phyloP scores from a whole-genome alignment of 1,139 yeast genomes.

The Debaryomyces udenii region DNA sequence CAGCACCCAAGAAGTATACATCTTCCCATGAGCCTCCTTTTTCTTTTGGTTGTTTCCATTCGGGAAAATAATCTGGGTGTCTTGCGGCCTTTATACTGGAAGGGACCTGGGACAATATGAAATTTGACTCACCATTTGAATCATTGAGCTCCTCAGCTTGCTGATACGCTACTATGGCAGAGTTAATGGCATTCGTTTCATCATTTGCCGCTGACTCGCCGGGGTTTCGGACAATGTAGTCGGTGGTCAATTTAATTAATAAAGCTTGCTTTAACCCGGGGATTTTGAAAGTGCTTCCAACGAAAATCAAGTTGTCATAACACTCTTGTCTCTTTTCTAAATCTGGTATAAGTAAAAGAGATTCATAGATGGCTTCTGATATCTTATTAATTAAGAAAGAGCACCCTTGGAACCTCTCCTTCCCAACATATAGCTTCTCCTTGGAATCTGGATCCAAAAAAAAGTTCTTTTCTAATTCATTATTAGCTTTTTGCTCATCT shows the following conservation, averaged over 20 bases:
- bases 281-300: slow-evolving; percentile 76
- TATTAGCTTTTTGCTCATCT: slow-evolving; percentile 49
- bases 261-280: slow-evolving; percentile 78
- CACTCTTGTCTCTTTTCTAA: slow-evolving; percentile 76
- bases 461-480: slow-evolving; percentile 64
- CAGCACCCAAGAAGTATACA: slow-evolving; percentile 79
- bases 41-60: slow-evolving; percentile 78
- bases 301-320: slow-evolving; percentile 80
- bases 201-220: slow-evolving; percentile 32
- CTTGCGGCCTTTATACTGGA: slow-evolving; percentile 67
- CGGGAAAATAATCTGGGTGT: slow-evolving; percentile 90
- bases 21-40: slow-evolving; percentile 70
- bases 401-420: slow-evolving; percentile 84
- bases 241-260: slow-evolving; percentile 57
- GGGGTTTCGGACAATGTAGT: slow-evolving; percentile 52
- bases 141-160: slow-evolving; percentile 40
- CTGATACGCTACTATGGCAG: slow-evolving; percentile 49
- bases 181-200: slow-evolving; percentile 33
- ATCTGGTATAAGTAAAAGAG: slow-evolving; percentile 62
- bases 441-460: slow-evolving; percentile 63
- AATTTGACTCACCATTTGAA: slow-evolving; percentile 28
- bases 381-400: slow-evolving; percentile 58
- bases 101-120: slow-evolving; percentile 66
- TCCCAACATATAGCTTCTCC: slow-evolving; percentile 65
- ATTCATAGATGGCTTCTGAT: slow-evolving; percentile 55